These are phyloP conservation scores for Globomyces pollinis-pini DNA, from an alignment of 192 early-diverging fungal genomes.

Conservation along the genomic window DNA sequence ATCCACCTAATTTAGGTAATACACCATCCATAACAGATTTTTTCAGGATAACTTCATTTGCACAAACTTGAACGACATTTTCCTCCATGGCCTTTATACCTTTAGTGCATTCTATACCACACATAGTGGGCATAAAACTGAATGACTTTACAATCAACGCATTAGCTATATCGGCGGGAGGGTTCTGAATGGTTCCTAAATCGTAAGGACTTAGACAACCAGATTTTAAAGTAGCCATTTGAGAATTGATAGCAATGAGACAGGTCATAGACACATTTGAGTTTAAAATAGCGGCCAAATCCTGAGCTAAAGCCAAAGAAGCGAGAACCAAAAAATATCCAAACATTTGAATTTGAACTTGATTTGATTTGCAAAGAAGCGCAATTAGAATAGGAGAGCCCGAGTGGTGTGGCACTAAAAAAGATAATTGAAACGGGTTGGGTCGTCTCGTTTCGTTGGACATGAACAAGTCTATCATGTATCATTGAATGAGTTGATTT, in stretches of 20 bases:
- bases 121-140: conserved; percentile 5
- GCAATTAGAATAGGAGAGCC: too few relatives aligned
- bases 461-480: too few relatives aligned
- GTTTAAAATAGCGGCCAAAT: not conserved
- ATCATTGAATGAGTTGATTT: too few relatives aligned
- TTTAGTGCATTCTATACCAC: not conserved
- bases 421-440: too few relatives aligned
- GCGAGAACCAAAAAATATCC: too few relatives aligned
- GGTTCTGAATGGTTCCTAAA: conserved; percentile 3
- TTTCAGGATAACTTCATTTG: conserved; percentile 1
- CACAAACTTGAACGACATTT: conserved; percentile 1
- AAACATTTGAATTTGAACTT: too few relatives aligned
- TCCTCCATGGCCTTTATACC: not conserved
- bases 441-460: too few relatives aligned
- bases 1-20: not conserved
- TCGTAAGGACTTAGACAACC: conserved; percentile 9
- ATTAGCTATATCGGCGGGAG: conserved; percentile 1
- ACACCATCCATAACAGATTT: not conserved
- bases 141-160: conserved; percentile 10
- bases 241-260: conserved; percentile 1
- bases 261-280: not conserved
- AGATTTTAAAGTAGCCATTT: not conserved
- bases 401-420: too few relatives aligned
- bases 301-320: conserved; percentile 2
- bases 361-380: too few relatives aligned